A percentile compares a stretch with the other conserved stretches of the same genome.
Evolutionary conservation across 495 filamentous ascomycete genomes (phyloP).

Genomic region (Aspergillus mulundensis): DNA sequence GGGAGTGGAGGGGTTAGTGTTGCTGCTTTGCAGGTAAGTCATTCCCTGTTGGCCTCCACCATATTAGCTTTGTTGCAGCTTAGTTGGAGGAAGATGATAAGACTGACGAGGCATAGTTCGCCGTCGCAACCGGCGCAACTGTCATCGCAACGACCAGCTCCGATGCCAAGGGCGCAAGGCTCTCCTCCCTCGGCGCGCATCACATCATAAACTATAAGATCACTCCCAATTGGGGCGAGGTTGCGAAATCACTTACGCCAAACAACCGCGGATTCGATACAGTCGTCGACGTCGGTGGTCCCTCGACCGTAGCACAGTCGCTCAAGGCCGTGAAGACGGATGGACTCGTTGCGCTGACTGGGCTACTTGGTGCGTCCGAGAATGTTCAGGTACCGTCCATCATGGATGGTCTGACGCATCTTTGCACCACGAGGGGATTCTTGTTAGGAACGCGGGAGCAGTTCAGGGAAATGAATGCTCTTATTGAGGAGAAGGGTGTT

Average conservation of each 20-base stretch:
- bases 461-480: slow-evolving; percentile 53
- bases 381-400: slow-evolving; percentile 25
- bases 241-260: slow-evolving; percentile 55
- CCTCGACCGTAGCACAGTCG: slow-evolving; percentile 50
- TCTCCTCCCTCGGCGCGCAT: slow-evolving; percentile 49
- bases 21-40: slow-evolving; percentile 50
- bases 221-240: slow-evolving; percentile 58
- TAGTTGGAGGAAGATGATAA: background rate
- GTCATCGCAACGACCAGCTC: slow-evolving; percentile 71
- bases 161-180: slow-evolving; percentile 51
- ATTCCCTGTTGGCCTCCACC: too few species aligned
- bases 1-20: slow-evolving; percentile 70
- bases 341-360: slow-evolving; percentile 57
- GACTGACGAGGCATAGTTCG: slow-evolving; percentile 43
- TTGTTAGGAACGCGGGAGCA: slow-evolving; percentile 50
- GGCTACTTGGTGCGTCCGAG: slow-evolving; percentile 32
- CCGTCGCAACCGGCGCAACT: slow-evolving; percentile 63
- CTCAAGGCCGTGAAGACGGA: slow-evolving; percentile 56
- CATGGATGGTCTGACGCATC: slow-evolving; percentile 39
- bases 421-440: slow-evolving; percentile 18
- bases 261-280: slow-evolving; percentile 55
- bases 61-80: too few species aligned
- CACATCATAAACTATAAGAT: slow-evolving; percentile 60
- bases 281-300: slow-evolving; percentile 60
- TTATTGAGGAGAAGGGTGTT: slow-evolving; percentile 54